Evolutionary conservation across 192 early-diverging fungal species (phyloP).

Genomic region (Entomortierella lignicola): DNA sequence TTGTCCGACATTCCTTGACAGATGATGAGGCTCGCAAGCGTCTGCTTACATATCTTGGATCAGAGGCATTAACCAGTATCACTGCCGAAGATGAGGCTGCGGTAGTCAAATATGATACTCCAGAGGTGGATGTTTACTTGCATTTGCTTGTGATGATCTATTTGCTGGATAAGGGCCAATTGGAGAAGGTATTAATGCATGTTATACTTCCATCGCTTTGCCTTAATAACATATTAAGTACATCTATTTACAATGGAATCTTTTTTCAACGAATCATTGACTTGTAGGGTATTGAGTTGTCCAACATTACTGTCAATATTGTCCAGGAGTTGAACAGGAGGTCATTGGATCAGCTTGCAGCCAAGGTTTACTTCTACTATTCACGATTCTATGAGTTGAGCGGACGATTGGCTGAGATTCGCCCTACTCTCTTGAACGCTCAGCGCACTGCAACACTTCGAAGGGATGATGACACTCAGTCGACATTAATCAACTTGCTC

Average conservation of each 20-base stretch:
- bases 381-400: constrained; percentile 90
- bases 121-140: constrained; percentile 90
- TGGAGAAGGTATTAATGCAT: constrained; percentile 76
- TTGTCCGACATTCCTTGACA: too few species aligned
- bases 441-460: constrained; percentile 93
- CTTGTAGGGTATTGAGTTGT: constrained; percentile 73
- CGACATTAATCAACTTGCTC: constrained; percentile 85
- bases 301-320: constrained; percentile 72
- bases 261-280: neutral
- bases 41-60: constrained; percentile 47
- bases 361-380: constrained; percentile 94
- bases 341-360: constrained; percentile 90
- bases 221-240: too few species aligned
- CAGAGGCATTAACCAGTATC: constrained; percentile 63
- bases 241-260: too few species aligned
- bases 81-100: constrained; percentile 48
- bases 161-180: constrained; percentile 82
- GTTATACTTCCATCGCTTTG: too few species aligned
- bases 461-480: constrained; percentile 91
- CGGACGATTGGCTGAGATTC: constrained; percentile 75
- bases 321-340: constrained; percentile 83
- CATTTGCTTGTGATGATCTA: constrained; percentile 83
- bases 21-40: constrained; percentile 44
- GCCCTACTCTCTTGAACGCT: constrained; percentile 81
- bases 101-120: constrained; percentile 51